Conservation (phyloP, 1,139 yeast species). For the Wickerhamomyces sp. region DNA sequence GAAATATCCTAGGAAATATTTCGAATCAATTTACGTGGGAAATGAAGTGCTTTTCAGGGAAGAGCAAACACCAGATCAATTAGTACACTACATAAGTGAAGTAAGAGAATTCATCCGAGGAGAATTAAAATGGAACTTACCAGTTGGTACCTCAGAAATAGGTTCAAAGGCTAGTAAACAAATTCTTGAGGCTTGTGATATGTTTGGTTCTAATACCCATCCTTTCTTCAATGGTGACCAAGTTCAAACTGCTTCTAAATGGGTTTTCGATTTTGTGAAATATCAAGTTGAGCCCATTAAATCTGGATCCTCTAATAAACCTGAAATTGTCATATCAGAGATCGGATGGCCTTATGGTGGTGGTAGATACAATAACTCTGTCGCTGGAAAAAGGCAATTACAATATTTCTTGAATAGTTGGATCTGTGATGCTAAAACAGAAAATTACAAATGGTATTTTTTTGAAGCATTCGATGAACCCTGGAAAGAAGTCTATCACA, state of each 20-base stretch:
- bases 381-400: conserved; percentile 42
- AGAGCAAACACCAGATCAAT: conserved; percentile 38
- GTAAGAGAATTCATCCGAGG: conserved; percentile 35
- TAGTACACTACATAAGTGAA: conserved; percentile 40
- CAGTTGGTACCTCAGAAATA: conserved; percentile 44
- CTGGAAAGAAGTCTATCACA: conserved; percentile 55
- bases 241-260: conserved; percentile 44
- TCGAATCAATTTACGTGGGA: conserved; percentile 56
- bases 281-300: conserved; percentile 36
- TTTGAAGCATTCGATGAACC: conserved; percentile 76
- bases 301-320: conserved; percentile 19
- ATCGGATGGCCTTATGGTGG: conserved; percentile 73
- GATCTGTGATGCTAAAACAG: conserved; percentile 42
- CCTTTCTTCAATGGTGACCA: conserved; percentile 64
- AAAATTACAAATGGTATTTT: conserved; percentile 50
- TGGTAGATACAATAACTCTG: conserved; percentile 42
- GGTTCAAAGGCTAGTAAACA: conserved; percentile 35
- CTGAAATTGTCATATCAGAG: conserved; percentile 48
- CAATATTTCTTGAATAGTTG: conserved; percentile 48
- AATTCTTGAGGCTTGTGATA: conserved; percentile 40
- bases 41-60: conserved; percentile 58
- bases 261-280: conserved; percentile 50
- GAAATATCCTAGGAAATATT: conserved; percentile 40
- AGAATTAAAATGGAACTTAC: conserved; percentile 44
- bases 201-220: conserved; percentile 62